phyloP scores from a whole-genome alignment of 345 rosid genomes.

The Boechera divaricarpa region DNA sequence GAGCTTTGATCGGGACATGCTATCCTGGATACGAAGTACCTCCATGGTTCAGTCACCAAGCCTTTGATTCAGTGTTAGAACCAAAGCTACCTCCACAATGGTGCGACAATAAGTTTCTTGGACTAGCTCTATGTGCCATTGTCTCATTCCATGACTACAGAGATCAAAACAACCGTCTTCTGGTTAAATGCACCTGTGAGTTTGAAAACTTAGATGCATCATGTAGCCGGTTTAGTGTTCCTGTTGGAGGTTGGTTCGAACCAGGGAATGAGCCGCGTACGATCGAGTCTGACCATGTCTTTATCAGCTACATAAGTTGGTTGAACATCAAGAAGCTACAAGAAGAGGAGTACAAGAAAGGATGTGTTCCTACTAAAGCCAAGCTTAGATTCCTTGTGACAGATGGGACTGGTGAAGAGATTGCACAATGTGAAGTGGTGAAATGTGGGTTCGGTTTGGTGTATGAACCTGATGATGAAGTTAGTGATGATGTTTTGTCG shows the following conservation, averaged over 20 bases:
- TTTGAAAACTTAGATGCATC: slow-evolving; percentile 25
- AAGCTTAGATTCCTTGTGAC: slow-evolving; percentile 3
- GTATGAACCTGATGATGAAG: slow-evolving; percentile 32
- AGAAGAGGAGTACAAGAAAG: slow-evolving; percentile 4
- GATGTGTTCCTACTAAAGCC: slow-evolving; percentile 28
- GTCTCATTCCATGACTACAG: slow-evolving; percentile 6
- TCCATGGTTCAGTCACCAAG: slow-evolving; percentile 37
- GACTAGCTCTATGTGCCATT: slow-evolving; percentile 30
- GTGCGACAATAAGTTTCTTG: slow-evolving; percentile 15
- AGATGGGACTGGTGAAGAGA: slow-evolving; percentile 23
- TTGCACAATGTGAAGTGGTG: slow-evolving; percentile 24
- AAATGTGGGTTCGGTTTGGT: slow-evolving; percentile 38
- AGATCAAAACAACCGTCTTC: slow-evolving; percentile 4
- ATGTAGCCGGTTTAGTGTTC: slow-evolving; percentile 15
- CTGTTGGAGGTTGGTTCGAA: slow-evolving; percentile 31
- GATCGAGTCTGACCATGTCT: slow-evolving; percentile 32
- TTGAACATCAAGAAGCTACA: slow-evolving; percentile 24
- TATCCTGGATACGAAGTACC: slow-evolving; percentile 40
- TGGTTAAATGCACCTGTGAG: slow-evolving; percentile 26
- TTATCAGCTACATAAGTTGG: slow-evolving; percentile 32
- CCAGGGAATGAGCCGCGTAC: slow-evolving; percentile 4
- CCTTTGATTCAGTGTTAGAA: slow-evolving; percentile 26
- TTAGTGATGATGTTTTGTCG: not conserved
- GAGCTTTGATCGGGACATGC: slow-evolving; percentile 26
- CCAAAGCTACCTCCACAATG: slow-evolving; percentile 35